phyloP scores from a whole-genome alignment of 139 green algal genomes.

The Closterium sp. region DNA sequence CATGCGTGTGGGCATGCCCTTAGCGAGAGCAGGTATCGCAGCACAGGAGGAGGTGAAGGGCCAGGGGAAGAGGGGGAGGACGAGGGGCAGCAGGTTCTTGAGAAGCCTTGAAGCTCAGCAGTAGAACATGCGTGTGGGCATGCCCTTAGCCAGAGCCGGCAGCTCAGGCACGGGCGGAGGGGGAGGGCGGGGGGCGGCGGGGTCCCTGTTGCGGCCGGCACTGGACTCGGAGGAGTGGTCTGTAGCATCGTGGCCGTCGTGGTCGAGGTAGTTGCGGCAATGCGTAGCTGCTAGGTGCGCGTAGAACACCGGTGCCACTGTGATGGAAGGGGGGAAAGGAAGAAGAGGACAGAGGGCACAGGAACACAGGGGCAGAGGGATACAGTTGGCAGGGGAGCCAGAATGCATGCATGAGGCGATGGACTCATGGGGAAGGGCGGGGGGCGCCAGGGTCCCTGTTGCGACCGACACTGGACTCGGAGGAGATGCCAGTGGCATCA shows the following conservation, averaged over 20 bases:
- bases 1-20: neutral
- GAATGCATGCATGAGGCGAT: too few relatives aligned
- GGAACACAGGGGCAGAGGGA: too few relatives aligned
- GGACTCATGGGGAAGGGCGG: too few relatives aligned
- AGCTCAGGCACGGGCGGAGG: too few relatives aligned
- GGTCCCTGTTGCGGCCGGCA: neutral
- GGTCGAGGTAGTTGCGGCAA: slow-evolving; percentile 1
- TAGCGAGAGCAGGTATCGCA: neutral
- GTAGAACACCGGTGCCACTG: neutral
- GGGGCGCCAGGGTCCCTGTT: too few relatives aligned
- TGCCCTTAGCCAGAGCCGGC: neutral
- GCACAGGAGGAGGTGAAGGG: too few relatives aligned
- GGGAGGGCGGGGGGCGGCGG: neutral
- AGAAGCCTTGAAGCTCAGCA: neutral
- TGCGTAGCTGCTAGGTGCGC: neutral
- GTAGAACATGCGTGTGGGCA: neutral
- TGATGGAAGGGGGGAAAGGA: neutral
- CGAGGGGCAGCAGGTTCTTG: neutral
- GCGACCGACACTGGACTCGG: too few relatives aligned
- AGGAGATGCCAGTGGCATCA: too few relatives aligned
- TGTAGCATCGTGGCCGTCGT: neutral
- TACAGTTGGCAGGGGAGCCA: too few relatives aligned
- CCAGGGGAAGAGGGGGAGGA: neutral
- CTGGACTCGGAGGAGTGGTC: neutral
- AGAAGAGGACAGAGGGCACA: too few relatives aligned